Conservation (phyloP, 352 stramenopile species). For the Blastocystis sp. region DNA sequence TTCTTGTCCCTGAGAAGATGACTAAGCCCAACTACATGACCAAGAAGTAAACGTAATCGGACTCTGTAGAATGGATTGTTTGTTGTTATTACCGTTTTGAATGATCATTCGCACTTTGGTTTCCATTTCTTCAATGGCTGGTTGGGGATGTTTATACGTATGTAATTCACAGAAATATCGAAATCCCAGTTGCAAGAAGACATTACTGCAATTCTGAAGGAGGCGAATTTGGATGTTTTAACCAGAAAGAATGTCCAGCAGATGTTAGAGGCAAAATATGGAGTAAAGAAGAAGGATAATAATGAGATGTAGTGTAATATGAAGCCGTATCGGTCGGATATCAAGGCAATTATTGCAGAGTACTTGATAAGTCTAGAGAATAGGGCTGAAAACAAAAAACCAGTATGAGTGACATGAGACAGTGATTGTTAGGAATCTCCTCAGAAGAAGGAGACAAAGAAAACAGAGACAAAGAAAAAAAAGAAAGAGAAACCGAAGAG, state of each 20-base stretch:
- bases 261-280: neutral
- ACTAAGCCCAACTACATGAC: constrained; percentile 57
- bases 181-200: neutral
- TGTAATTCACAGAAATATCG: neutral
- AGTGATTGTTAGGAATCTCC: neutral
- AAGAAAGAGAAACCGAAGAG: neutral
- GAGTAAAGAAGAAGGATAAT: neutral
- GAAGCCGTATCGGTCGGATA: neutral
- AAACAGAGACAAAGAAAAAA: neutral
- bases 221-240: neutral
- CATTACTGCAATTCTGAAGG: neutral
- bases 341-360: neutral
- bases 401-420: neutral
- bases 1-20: constrained; percentile 57
- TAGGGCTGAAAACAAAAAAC: neutral
- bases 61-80: neutral
- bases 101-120: neutral
- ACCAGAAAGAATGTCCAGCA: neutral
- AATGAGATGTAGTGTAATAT: neutral
- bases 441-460: neutral
- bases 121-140: neutral
- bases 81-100: neutral
- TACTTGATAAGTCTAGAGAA: neutral
- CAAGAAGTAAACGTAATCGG: neutral
- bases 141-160: neutral